These are phyloP conservation scores for Nigrospora sphaerica DNA, from an alignment of 2,329 filamentous ascomycete species.

Conservation along the genomic window DNA sequence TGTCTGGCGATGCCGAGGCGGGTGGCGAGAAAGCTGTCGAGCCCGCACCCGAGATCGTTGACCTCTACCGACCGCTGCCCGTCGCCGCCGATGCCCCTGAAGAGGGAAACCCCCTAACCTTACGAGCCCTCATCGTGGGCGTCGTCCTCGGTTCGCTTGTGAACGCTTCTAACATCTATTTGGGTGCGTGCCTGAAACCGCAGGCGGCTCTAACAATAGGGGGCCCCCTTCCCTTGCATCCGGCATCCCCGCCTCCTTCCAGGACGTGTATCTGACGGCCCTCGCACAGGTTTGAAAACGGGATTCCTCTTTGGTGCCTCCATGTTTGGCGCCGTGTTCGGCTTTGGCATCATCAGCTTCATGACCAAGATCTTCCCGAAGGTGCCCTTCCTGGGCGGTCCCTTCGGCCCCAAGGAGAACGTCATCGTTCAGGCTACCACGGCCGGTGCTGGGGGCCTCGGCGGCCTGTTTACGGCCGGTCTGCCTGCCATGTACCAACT, in stretches of 20 bases:
- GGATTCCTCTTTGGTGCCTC: constrained; percentile 36
- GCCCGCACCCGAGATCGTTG: constrained; percentile 8
- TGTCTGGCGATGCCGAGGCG: too few species aligned
- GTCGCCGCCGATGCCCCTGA: constrained; percentile 25
- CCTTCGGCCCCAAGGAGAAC: constrained; percentile 51
- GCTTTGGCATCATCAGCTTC: constrained; percentile 46
- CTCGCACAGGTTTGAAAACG: constrained; percentile 31
- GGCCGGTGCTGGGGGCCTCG: constrained; percentile 45
- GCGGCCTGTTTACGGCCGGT: constrained; percentile 46
- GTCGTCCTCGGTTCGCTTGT: constrained; percentile 45
- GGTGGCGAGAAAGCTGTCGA: too few species aligned
- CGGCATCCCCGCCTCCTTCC: constrained; percentile 1
- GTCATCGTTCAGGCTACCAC: constrained; percentile 47
- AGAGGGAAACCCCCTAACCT: constrained; percentile 36
- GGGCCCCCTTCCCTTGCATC: constrained; percentile 43
- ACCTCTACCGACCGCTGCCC: constrained; percentile 29
- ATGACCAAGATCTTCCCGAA: constrained; percentile 30
- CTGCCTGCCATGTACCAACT: constrained; percentile 7
- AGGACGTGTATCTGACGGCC: too few species aligned
- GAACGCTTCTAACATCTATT: constrained; percentile 36
- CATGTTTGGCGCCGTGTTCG: constrained; percentile 43
- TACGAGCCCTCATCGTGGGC: constrained; percentile 43
- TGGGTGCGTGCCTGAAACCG: too few species aligned
- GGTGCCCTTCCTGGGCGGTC: constrained; percentile 45
- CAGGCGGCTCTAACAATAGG: too few species aligned